phyloP scores from a whole-genome alignment of 2,329 filamentous ascomycete genomes.

The Xylariaceae sp. region DNA sequence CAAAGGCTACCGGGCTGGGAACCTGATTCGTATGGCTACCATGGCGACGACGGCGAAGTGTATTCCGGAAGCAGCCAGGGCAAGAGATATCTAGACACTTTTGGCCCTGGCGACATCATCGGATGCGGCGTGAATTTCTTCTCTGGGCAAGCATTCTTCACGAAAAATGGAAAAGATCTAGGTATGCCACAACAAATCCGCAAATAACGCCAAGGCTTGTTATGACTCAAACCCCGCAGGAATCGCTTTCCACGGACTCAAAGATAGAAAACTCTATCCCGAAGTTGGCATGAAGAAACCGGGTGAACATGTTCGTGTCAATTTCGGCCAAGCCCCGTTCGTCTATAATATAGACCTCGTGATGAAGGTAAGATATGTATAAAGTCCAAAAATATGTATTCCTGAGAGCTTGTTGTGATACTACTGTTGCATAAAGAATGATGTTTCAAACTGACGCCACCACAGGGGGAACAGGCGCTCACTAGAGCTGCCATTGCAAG shows the following conservation, averaged over 20 bases:
- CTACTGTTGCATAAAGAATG: too few species aligned
- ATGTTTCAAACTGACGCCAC: neutral
- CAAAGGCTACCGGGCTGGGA: conserved; percentile 63
- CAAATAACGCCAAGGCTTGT: conserved; percentile 17
- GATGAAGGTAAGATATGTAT: conserved; percentile 58
- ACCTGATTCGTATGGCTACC: conserved; percentile 63
- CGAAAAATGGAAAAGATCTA: conserved; percentile 56
- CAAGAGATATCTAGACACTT: conserved; percentile 53
- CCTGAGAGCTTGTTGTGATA: too few species aligned
- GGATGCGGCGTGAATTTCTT: conserved; percentile 65
- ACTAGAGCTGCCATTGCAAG: conserved; percentile 57
- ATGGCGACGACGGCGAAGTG: conserved; percentile 62
- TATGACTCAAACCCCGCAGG: conserved; percentile 40
- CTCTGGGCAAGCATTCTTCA: conserved; percentile 63
- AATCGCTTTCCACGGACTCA: conserved; percentile 64
- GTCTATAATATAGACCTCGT: conserved; percentile 86
- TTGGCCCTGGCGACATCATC: conserved; percentile 53
- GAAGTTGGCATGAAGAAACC: conserved; percentile 61
- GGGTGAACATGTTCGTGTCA: conserved; percentile 57
- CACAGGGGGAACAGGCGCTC: conserved; percentile 54
- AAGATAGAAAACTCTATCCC: conserved; percentile 62
- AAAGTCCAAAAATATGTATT: too few species aligned
- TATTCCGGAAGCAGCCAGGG: conserved; percentile 55
- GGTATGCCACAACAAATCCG: conserved; percentile 34
- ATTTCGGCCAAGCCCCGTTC: conserved; percentile 73